Base-by-base conservation (phyloP, 2,329 filamentous ascomycete genomes). In the Cryphonectria parasitica region DNA sequence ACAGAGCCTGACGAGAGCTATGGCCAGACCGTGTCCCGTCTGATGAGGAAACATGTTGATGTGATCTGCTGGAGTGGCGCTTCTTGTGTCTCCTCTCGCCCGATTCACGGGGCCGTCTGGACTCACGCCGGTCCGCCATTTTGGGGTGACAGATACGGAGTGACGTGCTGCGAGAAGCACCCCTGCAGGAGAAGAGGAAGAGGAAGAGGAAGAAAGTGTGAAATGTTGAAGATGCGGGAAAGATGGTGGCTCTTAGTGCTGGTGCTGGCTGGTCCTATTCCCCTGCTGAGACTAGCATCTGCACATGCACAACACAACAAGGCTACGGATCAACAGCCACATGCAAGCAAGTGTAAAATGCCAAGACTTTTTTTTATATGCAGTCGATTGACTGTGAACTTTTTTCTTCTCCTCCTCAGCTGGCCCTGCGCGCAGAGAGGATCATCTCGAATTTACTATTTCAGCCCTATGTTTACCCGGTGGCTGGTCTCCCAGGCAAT, bases 1-100 rank as follows among this genome's bases (percentile, higher is more conserved):
- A 78, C n/a, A 78, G 68, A 0, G 70, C 65, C 15, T 75, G 75
- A 3, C 71, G 71, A 60, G 74, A 68, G 68, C 68, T 71, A 17
- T 71, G 69, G 41, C 71, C 69, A 19, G 73, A 71, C 34, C 69
- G 60, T 6, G 66, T 64, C 22, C 68, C 71, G n/a, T 71, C 64
- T 54, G 72, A 70, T 25, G 71, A 72, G 25, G 70, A 71, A 25
- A 54, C 72, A 49, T 67, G 73, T 34, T 68, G 65, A 5, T 72
- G 72, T 36, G 73, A 69, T 39, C 69, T 73, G 28, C 69, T 73
- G 28, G 74, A 72, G 54, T 69, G 73, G 25, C 74, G 73, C 28
- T 74, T 75, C 61, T 72, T 71, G 68, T 74, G 71, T 66, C 71
- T 69, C 45, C 71, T 72, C n/a, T 72, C 70, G 36, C 71, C 73